Evolutionary conservation across 768 basidiomycete species (phyloP).

Genomic region (Russula emetica): DNA sequence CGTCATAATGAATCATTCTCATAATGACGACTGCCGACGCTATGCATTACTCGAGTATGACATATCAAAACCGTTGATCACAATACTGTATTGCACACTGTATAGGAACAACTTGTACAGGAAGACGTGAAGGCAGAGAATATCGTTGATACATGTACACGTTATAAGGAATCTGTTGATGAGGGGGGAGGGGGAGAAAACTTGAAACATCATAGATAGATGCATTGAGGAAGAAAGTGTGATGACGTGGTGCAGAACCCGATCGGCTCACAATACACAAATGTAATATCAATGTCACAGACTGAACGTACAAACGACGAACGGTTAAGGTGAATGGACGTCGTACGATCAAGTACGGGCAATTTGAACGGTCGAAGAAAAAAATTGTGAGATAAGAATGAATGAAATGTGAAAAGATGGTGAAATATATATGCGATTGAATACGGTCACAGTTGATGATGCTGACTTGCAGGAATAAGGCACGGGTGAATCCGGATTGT

Average conservation of each 20-base stretch:
- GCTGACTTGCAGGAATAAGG: conserved; percentile 19
- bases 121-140: conserved; percentile 15
- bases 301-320: conserved; percentile 16
- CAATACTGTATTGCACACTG: conserved; percentile 24
- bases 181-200: background rate
- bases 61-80: background rate
- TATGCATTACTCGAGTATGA: too few relatives aligned
- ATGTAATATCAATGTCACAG: conserved; percentile 18
- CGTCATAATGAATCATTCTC: too few relatives aligned
- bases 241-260: conserved; percentile 11
- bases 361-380: conserved; percentile 14
- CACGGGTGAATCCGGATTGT: conserved; percentile 25
- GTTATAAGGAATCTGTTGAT: conserved; percentile 13
- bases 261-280: conserved; percentile 10
- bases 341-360: conserved; percentile 21
- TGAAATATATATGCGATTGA: conserved; percentile 26
- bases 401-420: conserved; percentile 25
- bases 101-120: conserved; percentile 24
- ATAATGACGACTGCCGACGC: too few relatives aligned
- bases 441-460: conserved; percentile 25
- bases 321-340: conserved; percentile 12
- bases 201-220: conserved; percentile 22
- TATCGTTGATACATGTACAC: conserved; percentile 22
- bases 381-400: conserved; percentile 21
- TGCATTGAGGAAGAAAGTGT: conserved; percentile 18